phyloP scores from a whole-genome alignment of 2,329 filamentous ascomycete species.

The Monilinia vaccinii-corymbosi region DNA sequence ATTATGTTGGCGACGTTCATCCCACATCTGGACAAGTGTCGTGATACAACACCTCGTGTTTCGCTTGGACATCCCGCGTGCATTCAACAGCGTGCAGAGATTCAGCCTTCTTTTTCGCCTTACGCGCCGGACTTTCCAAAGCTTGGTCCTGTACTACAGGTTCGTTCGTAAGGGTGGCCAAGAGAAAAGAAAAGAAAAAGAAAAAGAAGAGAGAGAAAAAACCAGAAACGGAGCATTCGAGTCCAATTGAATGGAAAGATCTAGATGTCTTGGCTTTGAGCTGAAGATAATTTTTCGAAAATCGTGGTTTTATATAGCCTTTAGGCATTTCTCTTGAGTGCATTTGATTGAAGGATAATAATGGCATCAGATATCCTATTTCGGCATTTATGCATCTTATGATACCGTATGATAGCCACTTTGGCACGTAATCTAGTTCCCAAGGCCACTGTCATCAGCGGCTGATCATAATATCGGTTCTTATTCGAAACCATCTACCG shows the following conservation, averaged over 20 bases:
- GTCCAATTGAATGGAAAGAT: neutral
- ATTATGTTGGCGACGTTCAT: neutral
- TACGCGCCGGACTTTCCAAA: neutral
- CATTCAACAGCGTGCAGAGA: neutral
- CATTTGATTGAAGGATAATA: neutral
- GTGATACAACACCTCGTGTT: constrained; percentile 6
- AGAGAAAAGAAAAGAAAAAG: neutral
- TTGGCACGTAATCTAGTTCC: neutral
- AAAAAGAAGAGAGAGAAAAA: no score
- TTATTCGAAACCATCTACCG: neutral
- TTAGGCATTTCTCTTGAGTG: neutral
- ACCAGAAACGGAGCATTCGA: neutral
- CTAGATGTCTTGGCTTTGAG: constrained; percentile 4
- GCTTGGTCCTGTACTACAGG: neutral
- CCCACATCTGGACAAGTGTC: neutral
- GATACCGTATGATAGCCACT: neutral
- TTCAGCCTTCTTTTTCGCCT: constrained; percentile 12
- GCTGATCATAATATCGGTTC: constrained; percentile 1
- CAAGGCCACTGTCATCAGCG: neutral
- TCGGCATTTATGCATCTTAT: neutral
- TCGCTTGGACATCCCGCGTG: constrained; percentile 2
- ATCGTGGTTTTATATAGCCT: neutral
- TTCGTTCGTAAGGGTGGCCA: constrained; percentile 1
- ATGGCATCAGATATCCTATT: neutral
- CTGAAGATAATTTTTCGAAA: neutral